Base-by-base conservation (phyloP, 108 stramenopile genomes). In the Pelagomonas calceolata region DNA sequence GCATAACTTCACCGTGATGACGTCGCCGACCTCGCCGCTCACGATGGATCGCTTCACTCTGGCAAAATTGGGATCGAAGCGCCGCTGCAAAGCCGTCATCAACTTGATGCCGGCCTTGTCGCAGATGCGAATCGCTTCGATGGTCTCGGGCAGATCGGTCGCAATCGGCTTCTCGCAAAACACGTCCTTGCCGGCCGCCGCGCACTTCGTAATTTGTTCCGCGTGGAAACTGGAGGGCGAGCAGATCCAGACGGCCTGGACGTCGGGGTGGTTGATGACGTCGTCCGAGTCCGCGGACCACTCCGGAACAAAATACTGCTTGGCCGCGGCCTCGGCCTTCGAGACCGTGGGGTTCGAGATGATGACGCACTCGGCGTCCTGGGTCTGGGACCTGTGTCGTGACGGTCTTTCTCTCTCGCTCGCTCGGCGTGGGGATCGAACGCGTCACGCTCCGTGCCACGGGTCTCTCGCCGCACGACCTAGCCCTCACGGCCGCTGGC, bases 241-340 rank as follows among this genome's bases (percentile, higher is more conserved):
- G 81, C 95, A 96, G 75, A 96, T 94, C 95, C 95, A 96, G 17
- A 96, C 93, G 34, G 95, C 95, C 79, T 96, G 92, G 30, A 94
- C 92, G 0, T 94, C 91, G 15, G 93, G 93, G 71, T 93, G 88
- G 32, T 79, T 90, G 81, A 96, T 96, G 9, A 96, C 93, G 30
- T 91, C 91, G 89, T 87, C 89, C 34, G 92, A 92, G 80, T 91
- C 89, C 35, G 75, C 71, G 17, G 90, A 92, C 74, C 89, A 94
- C 44, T 78, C 78, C n/a, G 91, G 85, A 12, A 94, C 90, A 68
- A 88, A 88, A 81, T 78, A 96, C 68, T 89, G 84, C 46, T 74
- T 73, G 70, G 95, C 93, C 60, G 93, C 93, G 73, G 76, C 78
- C 81, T 94, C 88, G 31, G 95, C 95, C 80, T 96, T 96, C 64